Percentiles rank a stretch among this genome's conserved stretches.
Conservation (phyloP, 164 flowering plant species). For the Cinnamomum micranthum region DNA sequence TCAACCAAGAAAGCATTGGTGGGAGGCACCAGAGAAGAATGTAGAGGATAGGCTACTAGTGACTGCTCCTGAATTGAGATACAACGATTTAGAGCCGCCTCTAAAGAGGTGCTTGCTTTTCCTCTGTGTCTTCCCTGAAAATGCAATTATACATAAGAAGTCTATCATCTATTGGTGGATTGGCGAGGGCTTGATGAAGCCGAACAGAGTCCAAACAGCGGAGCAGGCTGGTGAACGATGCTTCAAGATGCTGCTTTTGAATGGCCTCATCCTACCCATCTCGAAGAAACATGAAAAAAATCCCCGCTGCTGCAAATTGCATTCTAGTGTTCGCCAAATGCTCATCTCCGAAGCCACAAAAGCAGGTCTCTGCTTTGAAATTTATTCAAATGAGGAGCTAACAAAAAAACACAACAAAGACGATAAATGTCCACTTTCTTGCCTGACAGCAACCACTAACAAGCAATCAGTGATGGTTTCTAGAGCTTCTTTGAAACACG, state of each 20-base stretch:
- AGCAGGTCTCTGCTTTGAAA: slow-evolving; percentile 13
- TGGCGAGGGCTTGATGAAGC: slow-evolving; percentile 25
- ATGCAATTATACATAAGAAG: slow-evolving; percentile 25
- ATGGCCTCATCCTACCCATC: slow-evolving; percentile 28
- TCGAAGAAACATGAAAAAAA: neutral
- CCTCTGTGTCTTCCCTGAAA: slow-evolving; percentile 36
- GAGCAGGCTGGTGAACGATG: slow-evolving; percentile 16
- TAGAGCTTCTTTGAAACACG: too few species aligned
- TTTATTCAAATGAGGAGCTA: slow-evolving; percentile 1
- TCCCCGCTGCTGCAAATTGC: slow-evolving; percentile 16
- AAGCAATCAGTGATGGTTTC: neutral
- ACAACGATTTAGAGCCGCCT: neutral
- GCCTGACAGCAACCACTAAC: neutral
- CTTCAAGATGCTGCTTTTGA: slow-evolving; percentile 3
- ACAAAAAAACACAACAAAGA: neutral
- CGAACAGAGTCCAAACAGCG: neutral
- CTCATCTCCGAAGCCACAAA: slow-evolving; percentile 12
- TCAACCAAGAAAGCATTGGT: neutral
- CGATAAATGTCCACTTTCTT: neutral
- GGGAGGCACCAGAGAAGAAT: neutral
- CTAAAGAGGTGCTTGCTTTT: slow-evolving; percentile 31
- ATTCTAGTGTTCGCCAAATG: slow-evolving; percentile 21
- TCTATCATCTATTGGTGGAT: slow-evolving; percentile 42
- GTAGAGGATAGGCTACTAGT: neutral
- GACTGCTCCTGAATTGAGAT: neutral